Percentiles rank a stretch among this genome's conserved stretches.
These are phyloP conservation scores for Diphasiastrum complanatum DNA, from an alignment of 83 land plant species.

Conservation along the genomic window DNA sequence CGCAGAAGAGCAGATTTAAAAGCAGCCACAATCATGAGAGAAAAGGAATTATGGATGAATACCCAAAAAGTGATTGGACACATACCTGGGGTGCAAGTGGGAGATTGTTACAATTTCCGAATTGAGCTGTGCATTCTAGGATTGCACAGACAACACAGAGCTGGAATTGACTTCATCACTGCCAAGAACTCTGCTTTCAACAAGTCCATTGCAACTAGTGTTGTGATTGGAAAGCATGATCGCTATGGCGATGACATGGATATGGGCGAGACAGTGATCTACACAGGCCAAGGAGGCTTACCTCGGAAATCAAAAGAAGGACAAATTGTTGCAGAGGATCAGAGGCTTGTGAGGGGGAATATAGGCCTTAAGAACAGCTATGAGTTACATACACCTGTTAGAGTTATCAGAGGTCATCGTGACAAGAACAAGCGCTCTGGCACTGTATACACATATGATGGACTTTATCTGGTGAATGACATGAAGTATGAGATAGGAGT, in stretches of 20 bases:
- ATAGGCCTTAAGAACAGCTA: background rate
- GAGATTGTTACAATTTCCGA: background rate
- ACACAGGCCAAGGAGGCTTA: background rate
- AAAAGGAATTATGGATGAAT: background rate
- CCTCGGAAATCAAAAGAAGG: background rate
- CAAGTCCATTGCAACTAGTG: background rate
- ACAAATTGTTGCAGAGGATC: background rate
- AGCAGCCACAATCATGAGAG: background rate
- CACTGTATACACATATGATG: slow-evolving; percentile 2
- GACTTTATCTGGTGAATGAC: background rate
- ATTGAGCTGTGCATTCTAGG: background rate
- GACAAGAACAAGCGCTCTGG: slow-evolving; percentile 1
- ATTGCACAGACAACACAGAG: background rate
- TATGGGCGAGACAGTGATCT: too few species aligned
- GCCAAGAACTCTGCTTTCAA: background rate
- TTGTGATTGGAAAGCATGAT: background rate
- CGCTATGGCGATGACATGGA: too few species aligned
- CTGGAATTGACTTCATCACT: background rate
- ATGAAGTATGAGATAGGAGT: too few species aligned
- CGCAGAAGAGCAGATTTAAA: background rate
- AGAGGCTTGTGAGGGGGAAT: slow-evolving; percentile 1
- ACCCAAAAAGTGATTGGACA: background rate
- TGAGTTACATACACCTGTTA: background rate
- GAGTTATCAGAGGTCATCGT: background rate
- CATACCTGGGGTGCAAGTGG: slow-evolving; percentile 1